Conservation (phyloP, 2,329 filamentous ascomycete species). For the Leptographium wingfieldii region DNA sequence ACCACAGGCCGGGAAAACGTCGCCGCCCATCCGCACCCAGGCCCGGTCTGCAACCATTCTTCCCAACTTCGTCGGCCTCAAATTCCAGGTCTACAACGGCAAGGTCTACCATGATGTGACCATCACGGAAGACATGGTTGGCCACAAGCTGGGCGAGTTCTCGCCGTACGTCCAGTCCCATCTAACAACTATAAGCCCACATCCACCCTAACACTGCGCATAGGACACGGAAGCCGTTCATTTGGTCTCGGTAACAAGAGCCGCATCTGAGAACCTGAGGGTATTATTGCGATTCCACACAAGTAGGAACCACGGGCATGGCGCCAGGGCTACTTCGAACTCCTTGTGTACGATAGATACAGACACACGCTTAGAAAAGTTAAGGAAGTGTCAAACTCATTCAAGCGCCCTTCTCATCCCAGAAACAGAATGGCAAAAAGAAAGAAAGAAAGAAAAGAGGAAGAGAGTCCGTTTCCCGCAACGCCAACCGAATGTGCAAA, state of each 20-base stretch:
- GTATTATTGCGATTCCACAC: not conserved
- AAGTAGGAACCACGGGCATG: not conserved
- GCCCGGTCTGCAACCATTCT: conserved; percentile 81
- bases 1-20: conserved; percentile 46
- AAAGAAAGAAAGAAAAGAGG: conserved; percentile 1
- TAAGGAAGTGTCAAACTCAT: not conserved
- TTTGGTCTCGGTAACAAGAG: conserved; percentile 26
- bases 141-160: conserved; percentile 89
- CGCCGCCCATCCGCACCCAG: conserved; percentile 69
- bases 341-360: not conserved
- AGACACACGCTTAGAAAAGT: not conserved
- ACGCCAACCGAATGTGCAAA: not conserved
- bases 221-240: conserved; percentile 46
- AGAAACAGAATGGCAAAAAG: not conserved
- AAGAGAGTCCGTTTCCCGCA: not conserved
- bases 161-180: conserved; percentile 51
- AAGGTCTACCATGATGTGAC: conserved; percentile 72
- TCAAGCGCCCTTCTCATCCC: not conserved
- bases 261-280: not conserved
- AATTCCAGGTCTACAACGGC: conserved; percentile 86
- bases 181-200: no score
- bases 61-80: conserved; percentile 80
- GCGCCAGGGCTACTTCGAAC: not conserved
- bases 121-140: conserved; percentile 93
- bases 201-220: not conserved